Percentiles rank a stretch among this genome's conserved stretches.
Evolutionary conservation across 257 asterid species (phyloP).

Genomic region (Capsicum rhomboideum): DNA sequence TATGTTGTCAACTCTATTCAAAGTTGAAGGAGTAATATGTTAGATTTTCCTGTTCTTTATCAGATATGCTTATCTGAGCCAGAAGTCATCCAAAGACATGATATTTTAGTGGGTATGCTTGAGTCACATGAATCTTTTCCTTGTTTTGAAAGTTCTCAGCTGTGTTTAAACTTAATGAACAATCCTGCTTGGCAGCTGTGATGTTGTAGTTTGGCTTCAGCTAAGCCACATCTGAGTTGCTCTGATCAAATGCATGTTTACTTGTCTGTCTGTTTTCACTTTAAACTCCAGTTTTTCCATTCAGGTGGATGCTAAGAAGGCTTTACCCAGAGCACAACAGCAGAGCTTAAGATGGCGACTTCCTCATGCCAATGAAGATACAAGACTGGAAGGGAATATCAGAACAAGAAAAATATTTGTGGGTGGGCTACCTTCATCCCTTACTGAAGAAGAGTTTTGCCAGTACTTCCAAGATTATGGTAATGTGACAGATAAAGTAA

Average conservation of each 20-base stretch:
- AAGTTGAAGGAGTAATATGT: neutral
- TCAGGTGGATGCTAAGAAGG: slow-evolving; percentile 91
- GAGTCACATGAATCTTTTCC: neutral
- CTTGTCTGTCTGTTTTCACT: neutral
- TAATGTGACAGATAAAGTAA: slow-evolving; percentile 65
- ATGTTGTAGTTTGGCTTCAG: neutral
- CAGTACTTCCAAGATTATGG: slow-evolving; percentile 75
- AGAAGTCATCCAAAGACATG: neutral
- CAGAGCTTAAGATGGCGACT: slow-evolving; percentile 59
- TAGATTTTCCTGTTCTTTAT: neutral
- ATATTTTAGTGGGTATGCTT: neutral
- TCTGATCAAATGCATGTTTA: neutral
- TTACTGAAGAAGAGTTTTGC: slow-evolving; percentile 71
- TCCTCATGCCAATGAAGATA: slow-evolving; percentile 40
- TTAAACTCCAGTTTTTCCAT: neutral
- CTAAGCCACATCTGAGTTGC: neutral
- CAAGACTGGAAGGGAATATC: slow-evolving; percentile 43
- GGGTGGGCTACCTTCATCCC: slow-evolving; percentile 79
- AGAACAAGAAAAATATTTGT: slow-evolving; percentile 83
- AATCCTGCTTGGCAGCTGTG: neutral
- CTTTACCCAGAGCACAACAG: slow-evolving; percentile 84
- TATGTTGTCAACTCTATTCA: neutral
- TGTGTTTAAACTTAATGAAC: neutral
- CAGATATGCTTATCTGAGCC: neutral
- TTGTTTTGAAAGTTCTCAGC: neutral